A percentile compares a stretch with the other conserved stretches of the same genome.
These are phyloP conservation scores for Tolypocladium album DNA, from an alignment of 2,329 filamentous ascomycete genomes.

Conservation along the genomic window DNA sequence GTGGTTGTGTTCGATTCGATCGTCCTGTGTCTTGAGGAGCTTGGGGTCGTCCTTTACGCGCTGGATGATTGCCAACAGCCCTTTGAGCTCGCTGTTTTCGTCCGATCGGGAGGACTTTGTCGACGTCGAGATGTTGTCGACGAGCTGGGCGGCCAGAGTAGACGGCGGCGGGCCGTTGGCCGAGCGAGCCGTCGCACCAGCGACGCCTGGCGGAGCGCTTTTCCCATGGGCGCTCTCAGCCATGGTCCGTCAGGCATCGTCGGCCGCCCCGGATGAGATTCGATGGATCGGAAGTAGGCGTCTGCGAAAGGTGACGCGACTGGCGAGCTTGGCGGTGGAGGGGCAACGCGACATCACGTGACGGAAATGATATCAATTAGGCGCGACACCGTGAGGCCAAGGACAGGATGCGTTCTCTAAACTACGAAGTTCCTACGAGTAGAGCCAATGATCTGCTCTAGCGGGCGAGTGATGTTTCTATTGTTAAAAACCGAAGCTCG, in stretches of 20 bases:
- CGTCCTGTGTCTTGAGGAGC: conserved; percentile 49
- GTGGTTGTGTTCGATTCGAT: conserved; percentile 67
- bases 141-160: conserved; percentile 78
- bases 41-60: conserved; percentile 38
- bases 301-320: conserved; percentile 6
- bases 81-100: conserved; percentile 64
- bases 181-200: conserved; percentile 7
- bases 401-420: background rate
- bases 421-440: too few species aligned
- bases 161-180: conserved; percentile 49
- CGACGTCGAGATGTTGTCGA: conserved; percentile 64
- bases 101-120: conserved; percentile 50
- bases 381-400: too few species aligned
- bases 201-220: conserved; percentile 6
- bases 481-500: background rate
- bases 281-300: background rate
- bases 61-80: conserved; percentile 50
- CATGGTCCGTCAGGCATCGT: conserved; percentile 19
- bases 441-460: too few species aligned
- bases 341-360: conserved; percentile 12
- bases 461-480: too few species aligned
- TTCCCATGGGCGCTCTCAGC: conserved; percentile 11
- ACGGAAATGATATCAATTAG: background rate
- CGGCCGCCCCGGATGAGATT: background rate
- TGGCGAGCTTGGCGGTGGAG: background rate